Conservation (phyloP, 129 eudicot genomes). For the Flaveria sonorensis region DNA sequence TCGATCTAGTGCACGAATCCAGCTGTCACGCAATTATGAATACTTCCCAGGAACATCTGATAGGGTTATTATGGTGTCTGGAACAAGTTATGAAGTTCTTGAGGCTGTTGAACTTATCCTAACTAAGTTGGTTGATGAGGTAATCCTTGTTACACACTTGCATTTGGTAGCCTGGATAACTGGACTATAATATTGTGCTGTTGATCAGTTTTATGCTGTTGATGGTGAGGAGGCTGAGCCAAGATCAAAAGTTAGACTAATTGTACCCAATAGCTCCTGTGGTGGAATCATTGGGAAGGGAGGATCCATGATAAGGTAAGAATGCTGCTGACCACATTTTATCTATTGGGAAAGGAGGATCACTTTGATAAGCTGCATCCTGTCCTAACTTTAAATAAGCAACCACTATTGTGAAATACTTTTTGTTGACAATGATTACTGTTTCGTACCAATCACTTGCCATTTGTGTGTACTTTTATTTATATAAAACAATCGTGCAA, state of each 20-base stretch:
- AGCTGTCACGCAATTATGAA: conserved; percentile 93
- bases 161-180: not conserved
- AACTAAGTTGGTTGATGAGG: conserved; percentile 79
- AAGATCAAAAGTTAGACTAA: conserved; percentile 71
- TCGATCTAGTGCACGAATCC: conserved; percentile 88
- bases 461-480: too few relatives aligned
- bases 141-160: conserved; percentile 21
- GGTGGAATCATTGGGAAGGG: conserved; percentile 98
- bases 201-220: conserved; percentile 66
- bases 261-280: conserved; percentile 91
- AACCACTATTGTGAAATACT: too few relatives aligned
- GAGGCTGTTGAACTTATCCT: conserved; percentile 88
- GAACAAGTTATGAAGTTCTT: conserved; percentile 66
- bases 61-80: conserved; percentile 89
- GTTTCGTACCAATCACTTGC: too few relatives aligned
- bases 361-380: too few relatives aligned
- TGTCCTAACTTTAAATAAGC: too few relatives aligned
- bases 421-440: too few relatives aligned
- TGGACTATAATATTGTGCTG: conserved; percentile 3
- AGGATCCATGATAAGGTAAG: conserved; percentile 89
- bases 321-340: not conserved
- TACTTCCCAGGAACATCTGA: conserved; percentile 95
- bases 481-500: too few relatives aligned
- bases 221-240: conserved; percentile 75
- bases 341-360: not conserved